Evolutionary conservation across 495 filamentous ascomycete genomes (phyloP), one percentile per base, ranked within the genome.

Genomic region (Hypoxylon intermedium): DNA sequence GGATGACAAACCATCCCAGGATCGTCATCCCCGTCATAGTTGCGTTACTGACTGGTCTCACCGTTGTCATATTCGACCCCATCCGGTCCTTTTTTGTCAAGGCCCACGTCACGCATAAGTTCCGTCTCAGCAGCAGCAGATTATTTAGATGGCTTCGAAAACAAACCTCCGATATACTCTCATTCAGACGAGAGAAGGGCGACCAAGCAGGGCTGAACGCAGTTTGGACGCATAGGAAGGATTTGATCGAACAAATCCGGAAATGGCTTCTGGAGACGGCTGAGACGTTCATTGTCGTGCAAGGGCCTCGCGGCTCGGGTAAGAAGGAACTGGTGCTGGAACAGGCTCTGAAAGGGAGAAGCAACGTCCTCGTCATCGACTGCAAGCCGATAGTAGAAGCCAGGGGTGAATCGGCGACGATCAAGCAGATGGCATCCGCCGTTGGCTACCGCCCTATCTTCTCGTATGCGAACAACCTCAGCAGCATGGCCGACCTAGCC

Each of bases 361-460:
- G 83, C 40, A 85, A 94, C 67, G 91, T 90, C 38, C 74, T 98
- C 0, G 75, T 95, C n/a, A 86, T 98, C 43, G 94, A 98, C 72
- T 98, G 93, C 77, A 97, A 96, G 70, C 87, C 90, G 3, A 90
- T 98, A 13, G 87, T 92, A 50, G 93, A 98, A 67, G 92, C 94
- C 1, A 85, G 89, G 21, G 94, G 94, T 0, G 94, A 98, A 71
- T 86, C 86, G n/a, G 85, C 86, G 2, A 96, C 90, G 5, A 97
- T 98, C 49, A 78, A 81, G 51, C 87, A 89, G 42, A 89, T 92
- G 1, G 95, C 95, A 1, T 71, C 75, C 4, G 84, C 93, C 65
- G 94, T 98, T 51, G 94, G 94, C 33, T 98, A 98, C 65, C 80
- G 91, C 1, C 94, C 94, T 0, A 83, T 98, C 5, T 98, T 98